Conservation (phyloP, 371 early-diverging fungal species). For the Mucor lusitanicus region DNA sequence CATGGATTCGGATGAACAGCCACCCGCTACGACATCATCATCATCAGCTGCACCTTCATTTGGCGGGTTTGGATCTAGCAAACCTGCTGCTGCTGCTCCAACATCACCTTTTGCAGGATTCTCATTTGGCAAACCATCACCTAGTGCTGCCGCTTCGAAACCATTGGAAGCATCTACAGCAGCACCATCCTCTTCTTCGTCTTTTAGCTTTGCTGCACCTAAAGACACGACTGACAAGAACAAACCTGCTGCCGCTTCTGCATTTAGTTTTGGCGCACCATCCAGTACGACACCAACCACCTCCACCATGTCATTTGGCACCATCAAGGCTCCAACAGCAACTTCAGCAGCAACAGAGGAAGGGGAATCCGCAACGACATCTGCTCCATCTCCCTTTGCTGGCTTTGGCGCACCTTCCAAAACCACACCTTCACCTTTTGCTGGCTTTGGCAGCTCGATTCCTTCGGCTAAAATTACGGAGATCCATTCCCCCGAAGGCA, state of each 20-base stretch:
- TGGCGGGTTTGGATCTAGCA: background rate
- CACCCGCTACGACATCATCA: background rate
- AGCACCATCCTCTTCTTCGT: background rate
- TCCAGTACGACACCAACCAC: background rate
- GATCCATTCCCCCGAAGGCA: background rate
- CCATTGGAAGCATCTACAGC: background rate
- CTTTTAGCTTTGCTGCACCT: background rate
- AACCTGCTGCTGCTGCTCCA: background rate
- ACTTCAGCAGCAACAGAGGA: background rate
- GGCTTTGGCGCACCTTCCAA: background rate
- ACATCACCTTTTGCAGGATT: slow-evolving; percentile 10
- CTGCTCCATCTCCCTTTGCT: background rate
- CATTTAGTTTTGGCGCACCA: background rate
- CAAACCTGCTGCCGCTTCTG: background rate
- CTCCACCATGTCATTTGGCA: slow-evolving; percentile 3
- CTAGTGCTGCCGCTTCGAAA: background rate
- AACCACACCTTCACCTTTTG: background rate
- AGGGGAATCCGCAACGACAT: background rate
- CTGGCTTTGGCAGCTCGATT: slow-evolving; percentile 3
- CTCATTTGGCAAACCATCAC: slow-evolving; percentile 5
- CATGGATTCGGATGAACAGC: slow-evolving; percentile 11
- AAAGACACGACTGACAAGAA: background rate
- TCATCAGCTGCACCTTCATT: background rate
- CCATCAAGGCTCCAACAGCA: background rate
- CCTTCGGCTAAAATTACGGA: background rate